Evolutionary conservation across 768 basidiomycete genomes (phyloP).

Genomic region (Plicaturopsis crispa): DNA sequence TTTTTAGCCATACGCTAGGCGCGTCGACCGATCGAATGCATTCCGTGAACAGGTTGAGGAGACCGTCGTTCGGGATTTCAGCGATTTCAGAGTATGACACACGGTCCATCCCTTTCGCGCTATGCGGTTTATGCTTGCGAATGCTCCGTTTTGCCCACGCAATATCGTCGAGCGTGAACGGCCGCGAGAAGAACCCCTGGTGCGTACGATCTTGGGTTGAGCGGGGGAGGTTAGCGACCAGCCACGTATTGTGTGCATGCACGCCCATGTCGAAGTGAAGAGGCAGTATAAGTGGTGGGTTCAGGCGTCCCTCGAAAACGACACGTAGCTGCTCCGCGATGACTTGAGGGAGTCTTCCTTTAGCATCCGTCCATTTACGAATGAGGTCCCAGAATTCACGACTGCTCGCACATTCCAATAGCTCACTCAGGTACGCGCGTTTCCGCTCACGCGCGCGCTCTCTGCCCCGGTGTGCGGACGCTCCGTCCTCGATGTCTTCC

Average conservation of each 20-base stretch:
- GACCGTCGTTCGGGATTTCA: constrained; percentile 11
- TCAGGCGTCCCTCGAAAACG: constrained; percentile 3
- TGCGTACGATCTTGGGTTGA: constrained; percentile 3
- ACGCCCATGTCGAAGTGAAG: constrained; percentile 1
- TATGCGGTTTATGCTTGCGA: neutral
- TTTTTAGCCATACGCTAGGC: constrained; percentile 11
- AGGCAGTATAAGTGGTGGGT: constrained; percentile 1
- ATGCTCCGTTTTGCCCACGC: neutral
- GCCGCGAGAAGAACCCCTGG: constrained; percentile 7
- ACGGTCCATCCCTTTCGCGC: constrained; percentile 4
- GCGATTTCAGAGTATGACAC: constrained; percentile 6
- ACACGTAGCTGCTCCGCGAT: neutral
- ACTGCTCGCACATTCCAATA: neutral
- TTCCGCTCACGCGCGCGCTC: too few relatives aligned
- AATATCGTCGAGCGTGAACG: constrained; percentile 5
- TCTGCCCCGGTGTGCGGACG: too few relatives aligned
- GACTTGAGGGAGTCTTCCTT: neutral
- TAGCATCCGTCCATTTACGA: constrained; percentile 2
- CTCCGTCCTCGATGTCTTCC: too few relatives aligned
- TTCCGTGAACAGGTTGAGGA: constrained; percentile 12
- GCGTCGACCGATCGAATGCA: constrained; percentile 1
- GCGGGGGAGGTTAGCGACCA: too few relatives aligned
- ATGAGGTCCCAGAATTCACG: constrained; percentile 1
- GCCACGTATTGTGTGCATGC: constrained; percentile 1
- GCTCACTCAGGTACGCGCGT: neutral